Evolutionary conservation across 1,284 basidiomycete genomes (phyloP).

Genomic region (Agaricales sp.): DNA sequence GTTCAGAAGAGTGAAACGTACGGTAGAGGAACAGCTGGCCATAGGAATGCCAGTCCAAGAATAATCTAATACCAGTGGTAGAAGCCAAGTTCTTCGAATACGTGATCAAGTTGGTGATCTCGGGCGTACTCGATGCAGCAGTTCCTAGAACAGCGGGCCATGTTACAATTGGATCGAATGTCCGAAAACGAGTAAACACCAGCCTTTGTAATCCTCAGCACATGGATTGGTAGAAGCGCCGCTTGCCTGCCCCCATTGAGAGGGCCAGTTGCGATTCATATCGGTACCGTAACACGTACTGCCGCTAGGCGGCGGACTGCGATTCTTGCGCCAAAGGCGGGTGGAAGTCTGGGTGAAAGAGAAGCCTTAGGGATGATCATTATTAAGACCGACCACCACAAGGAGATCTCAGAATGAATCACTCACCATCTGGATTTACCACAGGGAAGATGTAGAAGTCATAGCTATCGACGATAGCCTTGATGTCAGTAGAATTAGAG

Average conservation of each 20-base stretch:
- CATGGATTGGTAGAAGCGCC: slow-evolving; percentile 1
- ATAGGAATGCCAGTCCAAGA: neutral
- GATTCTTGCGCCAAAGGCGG: slow-evolving; percentile 2
- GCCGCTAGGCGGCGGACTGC: neutral
- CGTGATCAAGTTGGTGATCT: neutral
- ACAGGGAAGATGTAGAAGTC: slow-evolving; percentile 1
- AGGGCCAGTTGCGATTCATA: slow-evolving; percentile 1
- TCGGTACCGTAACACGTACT: neutral
- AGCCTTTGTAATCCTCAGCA: slow-evolving; percentile 1
- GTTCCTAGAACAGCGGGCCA: neutral
- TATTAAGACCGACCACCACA: no score
- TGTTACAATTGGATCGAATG: no score
- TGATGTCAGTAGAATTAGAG: neutral
- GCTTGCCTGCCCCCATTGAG: neutral
- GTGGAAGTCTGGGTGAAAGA: neutral
- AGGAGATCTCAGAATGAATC: neutral
- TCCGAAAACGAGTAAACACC: no score
- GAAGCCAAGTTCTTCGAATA: neutral
- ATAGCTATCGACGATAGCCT: neutral
- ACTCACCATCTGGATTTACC: neutral
- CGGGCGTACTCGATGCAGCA: neutral
- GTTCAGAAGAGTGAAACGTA: neutral
- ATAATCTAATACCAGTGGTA: neutral
- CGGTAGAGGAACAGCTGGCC: slow-evolving; percentile 1
- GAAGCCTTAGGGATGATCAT: neutral